phyloP scores from a whole-genome alignment of 176 grass and related monocot species.

The Cenchrus americanus region DNA sequence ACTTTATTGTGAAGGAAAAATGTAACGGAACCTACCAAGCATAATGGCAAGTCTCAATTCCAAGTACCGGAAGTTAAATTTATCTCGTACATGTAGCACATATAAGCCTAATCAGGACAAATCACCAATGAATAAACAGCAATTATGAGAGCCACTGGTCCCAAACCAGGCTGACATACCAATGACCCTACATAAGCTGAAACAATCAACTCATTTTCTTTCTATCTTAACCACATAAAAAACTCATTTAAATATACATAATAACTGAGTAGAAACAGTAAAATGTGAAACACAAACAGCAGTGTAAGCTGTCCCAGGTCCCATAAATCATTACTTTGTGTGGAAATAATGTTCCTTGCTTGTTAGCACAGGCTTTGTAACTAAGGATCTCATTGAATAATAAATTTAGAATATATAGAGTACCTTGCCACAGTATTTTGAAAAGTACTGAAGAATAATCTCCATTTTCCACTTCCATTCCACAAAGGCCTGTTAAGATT shows the following conservation, averaged over 20 bases:
- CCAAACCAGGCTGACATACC: not conserved
- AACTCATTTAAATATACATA: constrained; percentile 7
- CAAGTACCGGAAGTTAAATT: constrained; percentile 31
- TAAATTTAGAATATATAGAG: constrained; percentile 41
- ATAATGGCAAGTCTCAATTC: constrained; percentile 20
- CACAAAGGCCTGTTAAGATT: constrained; percentile 58
- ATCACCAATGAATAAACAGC: not conserved
- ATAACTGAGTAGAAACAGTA: not conserved
- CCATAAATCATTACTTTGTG: constrained; percentile 5
- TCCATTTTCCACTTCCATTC: constrained; percentile 92
- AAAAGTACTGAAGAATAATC: constrained; percentile 85
- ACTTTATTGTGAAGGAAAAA: constrained; percentile 27
- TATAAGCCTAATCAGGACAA: not conserved
- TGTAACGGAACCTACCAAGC: constrained; percentile 1
- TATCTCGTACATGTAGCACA: constrained; percentile 6
- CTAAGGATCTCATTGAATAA: constrained; percentile 22
- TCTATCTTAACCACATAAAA: not conserved
- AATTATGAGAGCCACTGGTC: not conserved
- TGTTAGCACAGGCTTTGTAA: constrained; percentile 2
- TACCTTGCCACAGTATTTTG: constrained; percentile 88
- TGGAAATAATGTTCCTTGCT: not conserved
- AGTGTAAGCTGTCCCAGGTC: not conserved
- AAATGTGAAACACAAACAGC: constrained; percentile 23
- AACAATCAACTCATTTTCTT: constrained; percentile 25
- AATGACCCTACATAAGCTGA: constrained; percentile 21